phyloP scores from a whole-genome alignment of 805 yeast genomes.

The Isabelozyma rhagii region DNA sequence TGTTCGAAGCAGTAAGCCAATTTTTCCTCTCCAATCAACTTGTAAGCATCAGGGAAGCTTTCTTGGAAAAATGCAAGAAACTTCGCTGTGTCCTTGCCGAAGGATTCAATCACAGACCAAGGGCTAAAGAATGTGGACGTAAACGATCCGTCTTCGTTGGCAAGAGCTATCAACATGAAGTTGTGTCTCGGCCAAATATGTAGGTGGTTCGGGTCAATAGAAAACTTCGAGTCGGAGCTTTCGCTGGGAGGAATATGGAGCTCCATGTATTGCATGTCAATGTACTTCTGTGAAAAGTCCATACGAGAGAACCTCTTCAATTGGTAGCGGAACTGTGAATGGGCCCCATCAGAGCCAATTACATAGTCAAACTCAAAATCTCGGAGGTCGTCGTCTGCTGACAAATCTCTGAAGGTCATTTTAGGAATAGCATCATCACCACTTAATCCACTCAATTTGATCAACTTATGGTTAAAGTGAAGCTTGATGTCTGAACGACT shows the following conservation, averaged over 20 bases:
- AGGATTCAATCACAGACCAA: conserved; percentile 57
- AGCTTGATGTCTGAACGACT: conserved; percentile 42
- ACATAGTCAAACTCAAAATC: conserved; percentile 50
- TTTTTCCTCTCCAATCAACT: conserved; percentile 58
- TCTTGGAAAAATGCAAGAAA: conserved; percentile 52
- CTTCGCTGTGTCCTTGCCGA: conserved; percentile 38
- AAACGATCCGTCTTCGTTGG: conserved; percentile 82
- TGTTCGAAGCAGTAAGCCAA: conserved; percentile 48
- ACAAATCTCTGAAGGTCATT: conserved; percentile 18
- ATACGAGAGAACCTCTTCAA: conserved; percentile 64
- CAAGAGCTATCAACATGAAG: conserved; percentile 85
- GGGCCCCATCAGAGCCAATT: conserved; percentile 86
- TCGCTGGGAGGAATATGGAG: conserved; percentile 64
- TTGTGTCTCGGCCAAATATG: conserved; percentile 92
- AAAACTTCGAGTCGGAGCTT: conserved; percentile 35
- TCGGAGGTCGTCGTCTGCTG: conserved; percentile 8
- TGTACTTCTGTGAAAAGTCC: conserved; percentile 72
- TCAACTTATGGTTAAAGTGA: conserved; percentile 56
- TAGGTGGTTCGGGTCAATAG: conserved; percentile 67
- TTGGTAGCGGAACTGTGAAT: conserved; percentile 67
- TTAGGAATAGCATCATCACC: conserved; percentile 13
- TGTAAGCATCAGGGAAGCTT: conserved; percentile 74
- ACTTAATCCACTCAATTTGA: conserved; percentile 28
- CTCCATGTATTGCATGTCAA: conserved; percentile 82
- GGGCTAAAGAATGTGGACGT: conserved; percentile 90